These are phyloP conservation scores for Nidularia pulvinata DNA, from an alignment of 768 basidiomycete species.

Conservation along the genomic window DNA sequence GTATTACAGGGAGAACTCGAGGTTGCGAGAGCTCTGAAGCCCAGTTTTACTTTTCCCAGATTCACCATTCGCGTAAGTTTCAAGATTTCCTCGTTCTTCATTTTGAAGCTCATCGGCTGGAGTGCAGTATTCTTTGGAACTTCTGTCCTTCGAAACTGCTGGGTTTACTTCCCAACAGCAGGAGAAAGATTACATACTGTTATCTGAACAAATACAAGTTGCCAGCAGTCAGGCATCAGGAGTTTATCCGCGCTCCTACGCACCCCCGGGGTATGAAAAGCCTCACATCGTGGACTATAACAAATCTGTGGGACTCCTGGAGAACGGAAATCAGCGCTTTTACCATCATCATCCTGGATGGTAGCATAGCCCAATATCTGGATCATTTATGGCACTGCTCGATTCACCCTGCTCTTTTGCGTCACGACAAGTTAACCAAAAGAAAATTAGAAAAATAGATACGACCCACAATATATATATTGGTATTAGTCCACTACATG, in stretches of 20 bases:
- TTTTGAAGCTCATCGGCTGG: not conserved
- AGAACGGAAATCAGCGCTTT: constrained; percentile 58
- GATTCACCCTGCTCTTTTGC: not conserved
- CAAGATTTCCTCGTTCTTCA: not conserved
- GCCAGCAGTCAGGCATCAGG: constrained; percentile 34
- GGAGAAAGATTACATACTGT: constrained; percentile 20
- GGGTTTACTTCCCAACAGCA: constrained; percentile 32
- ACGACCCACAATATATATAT: too few species aligned
- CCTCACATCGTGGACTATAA: constrained; percentile 46
- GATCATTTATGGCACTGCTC: constrained; percentile 1
- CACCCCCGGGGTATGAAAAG: constrained; percentile 51
- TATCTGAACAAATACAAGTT: constrained; percentile 38
- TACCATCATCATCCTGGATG: constrained; percentile 15
- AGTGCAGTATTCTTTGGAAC: constrained; percentile 40
- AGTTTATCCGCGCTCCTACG: constrained; percentile 37
- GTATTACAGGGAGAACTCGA: constrained; percentile 50
- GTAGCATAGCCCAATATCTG: not conserved
- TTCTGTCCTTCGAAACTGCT: constrained; percentile 37
- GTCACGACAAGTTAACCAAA: too few species aligned
- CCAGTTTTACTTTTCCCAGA: constrained; percentile 33
- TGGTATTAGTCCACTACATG: too few species aligned
- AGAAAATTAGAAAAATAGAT: too few species aligned
- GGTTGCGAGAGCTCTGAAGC: constrained; percentile 42
- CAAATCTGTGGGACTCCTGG: constrained; percentile 47
- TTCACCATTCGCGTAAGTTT: constrained; percentile 45